Evolutionary conservation across 2,329 filamentous ascomycete genomes (phyloP), one percentile per base, ranked within the genome.

Genomic region (Diaporthe australafricana): DNA sequence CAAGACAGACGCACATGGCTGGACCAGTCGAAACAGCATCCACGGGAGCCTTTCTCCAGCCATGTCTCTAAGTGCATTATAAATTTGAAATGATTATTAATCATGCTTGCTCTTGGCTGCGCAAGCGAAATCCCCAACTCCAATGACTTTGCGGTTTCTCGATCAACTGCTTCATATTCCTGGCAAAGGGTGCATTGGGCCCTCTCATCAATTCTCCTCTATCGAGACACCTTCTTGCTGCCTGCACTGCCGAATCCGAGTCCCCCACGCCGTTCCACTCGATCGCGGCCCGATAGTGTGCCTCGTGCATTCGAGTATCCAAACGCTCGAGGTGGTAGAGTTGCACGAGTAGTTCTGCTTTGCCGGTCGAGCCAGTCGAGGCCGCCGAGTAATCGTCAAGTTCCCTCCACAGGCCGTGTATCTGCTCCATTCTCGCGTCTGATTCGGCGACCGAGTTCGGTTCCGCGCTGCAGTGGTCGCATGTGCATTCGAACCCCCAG

Each of bases 401-500:
- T 12, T 70, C 56, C 16, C 17, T 65, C 68, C 68, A 70, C 1
- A 70, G 57, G 17, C 25, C 14, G 22, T 70, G 57, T 25, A 70
- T 70, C 35, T 56, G 68, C 22, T 56, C 25, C 11, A 70, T 42
- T 35, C 57, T 53, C 17, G n/a, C 7, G 32, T 70, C 68, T 17
- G 68, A 65, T 6, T 55, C 5, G 5, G 22, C 17, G 0, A 47
- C 20, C 3, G 27, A 50, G 25, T 47, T 27, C 2, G 48, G 4
- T 25, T 45, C 45, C 7, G 32, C 27, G 16, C 12, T 65, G 12
- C 68, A 70, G 52, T 65, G 68, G 35, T 56, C 27, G 56, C 68
- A 70, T n/a, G 56, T 65, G 27, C 68, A 70, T 25, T 40, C 17
- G 30, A 70, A 70, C 1, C 68, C 68, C 68, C 68, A 70, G 7